Percentiles rank a stretch among this genome's conserved stretches.
Evolutionary conservation across 768 basidiomycete species (phyloP).

Genomic region (Aureoboletus auriporus): DNA sequence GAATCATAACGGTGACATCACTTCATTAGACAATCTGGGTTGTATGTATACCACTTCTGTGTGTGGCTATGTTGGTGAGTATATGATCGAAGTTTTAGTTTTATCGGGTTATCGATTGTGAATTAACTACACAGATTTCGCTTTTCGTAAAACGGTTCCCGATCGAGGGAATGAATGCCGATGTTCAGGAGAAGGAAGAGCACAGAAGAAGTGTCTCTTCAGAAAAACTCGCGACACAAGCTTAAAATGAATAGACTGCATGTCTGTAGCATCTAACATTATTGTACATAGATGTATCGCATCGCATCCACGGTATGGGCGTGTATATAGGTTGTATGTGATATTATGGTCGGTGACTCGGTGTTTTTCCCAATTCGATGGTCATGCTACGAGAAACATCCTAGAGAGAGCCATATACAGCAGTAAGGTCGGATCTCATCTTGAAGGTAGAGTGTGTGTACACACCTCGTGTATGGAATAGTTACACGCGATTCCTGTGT

Average conservation of each 20-base stretch:
- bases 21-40: slow-evolving; percentile 62
- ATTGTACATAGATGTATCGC: slow-evolving; percentile 7
- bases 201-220: slow-evolving; percentile 5
- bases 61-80: slow-evolving; percentile 59
- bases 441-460: slow-evolving; percentile 1
- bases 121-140: slow-evolving; percentile 20
- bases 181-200: slow-evolving; percentile 19
- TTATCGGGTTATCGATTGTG: slow-evolving; percentile 6
- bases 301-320: neutral
- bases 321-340: neutral
- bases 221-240: slow-evolving; percentile 9
- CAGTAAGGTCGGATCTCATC: slow-evolving; percentile 9
- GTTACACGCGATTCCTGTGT: slow-evolving; percentile 8
- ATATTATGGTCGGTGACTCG: neutral
- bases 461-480: slow-evolving; percentile 7
- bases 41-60: slow-evolving; percentile 66
- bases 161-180: slow-evolving; percentile 16
- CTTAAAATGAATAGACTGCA: slow-evolving; percentile 11
- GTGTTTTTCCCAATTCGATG: neutral
- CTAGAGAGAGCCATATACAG: neutral
- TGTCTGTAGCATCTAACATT: slow-evolving; percentile 10
- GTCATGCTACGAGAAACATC: neutral
- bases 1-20: slow-evolving; percentile 8
- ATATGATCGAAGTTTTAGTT: slow-evolving; percentile 5
- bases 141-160: slow-evolving; percentile 26